Evolutionary conservation across 2,329 filamentous ascomycete genomes (phyloP), one percentile per base, ranked within the genome.

Genomic region (Colletotrichum ledebouriae): DNA sequence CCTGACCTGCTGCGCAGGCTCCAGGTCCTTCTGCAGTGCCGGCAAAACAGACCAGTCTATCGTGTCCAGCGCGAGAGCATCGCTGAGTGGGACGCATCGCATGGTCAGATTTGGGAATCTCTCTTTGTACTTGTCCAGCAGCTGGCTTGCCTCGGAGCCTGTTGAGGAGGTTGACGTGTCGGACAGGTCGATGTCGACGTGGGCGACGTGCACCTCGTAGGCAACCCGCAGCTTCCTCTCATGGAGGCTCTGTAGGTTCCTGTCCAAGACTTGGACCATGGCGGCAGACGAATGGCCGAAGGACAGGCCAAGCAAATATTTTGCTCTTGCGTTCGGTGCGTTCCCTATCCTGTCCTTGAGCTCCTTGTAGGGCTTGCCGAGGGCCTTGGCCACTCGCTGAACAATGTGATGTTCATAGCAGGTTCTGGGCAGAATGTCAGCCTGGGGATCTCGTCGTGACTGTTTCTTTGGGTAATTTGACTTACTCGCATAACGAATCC

Each of bases 331-430:
- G 20, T 58, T 59, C 76, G 75, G 46, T 13, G 46, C 34, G 12
- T 33, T 52, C n/a, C 47, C 66, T 29, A 66, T 47, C 34, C n/a
- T 65, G 34, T 69, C 62, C 77, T 77, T 11, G 76, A 63, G 81
- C 63, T 87, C 84, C 47, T 82, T 83, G 74, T 83, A 84, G 6
- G 88, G 78, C 20, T 80, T 78, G 71, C 83, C 83, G 33, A 89
- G 80, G 20, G 94, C 92, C 79, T 95, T 95, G 73, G 93, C 86
- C 69, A 90, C 86, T 79, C 98, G 98, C 72, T 88, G 90, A 68
- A 87, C 84, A 63, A 97, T 85, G 82, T 94, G 98, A 74, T 87
- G 86, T 66, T 86, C 82, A 80, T 95, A 98, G 81, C 96, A 98
- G 50, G 78, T 72, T n/a, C 80, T 82, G 63, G 5, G 34, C 41